Evolutionary conservation across 164 flowering plant genomes (phyloP), one percentile per base, ranked within the genome.

Genomic region (Nymphaea colorata): DNA sequence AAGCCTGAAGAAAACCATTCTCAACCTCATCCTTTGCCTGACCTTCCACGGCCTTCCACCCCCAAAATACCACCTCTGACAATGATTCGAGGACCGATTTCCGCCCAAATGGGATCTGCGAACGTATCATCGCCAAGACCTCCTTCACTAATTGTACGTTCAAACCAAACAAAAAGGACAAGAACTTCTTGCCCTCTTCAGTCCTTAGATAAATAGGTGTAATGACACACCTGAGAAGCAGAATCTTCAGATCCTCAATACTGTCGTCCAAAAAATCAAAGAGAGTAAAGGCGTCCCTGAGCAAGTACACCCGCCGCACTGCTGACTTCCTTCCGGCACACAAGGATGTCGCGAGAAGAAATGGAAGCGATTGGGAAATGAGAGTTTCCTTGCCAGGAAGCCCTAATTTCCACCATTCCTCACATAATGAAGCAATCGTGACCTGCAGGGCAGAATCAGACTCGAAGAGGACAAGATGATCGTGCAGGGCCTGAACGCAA

Each of bases 201-300:
- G 81, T 81, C 74, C 92, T 95, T 81, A 90, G 74, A 73, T 84
- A 95, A 81, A 92, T 44, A 2, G 98, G 98, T 4, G 96, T 67
- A 17, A 95, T 82, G 43, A 86, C 77, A 64, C 98, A 90, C 44
- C 99, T 81, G 3, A 89, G 70, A 12, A 95, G 59, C 80, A 92
- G 70, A 65, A 83, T 67, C 76, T 86, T 95, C 90, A 95, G 75
- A 69, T 95, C 99, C 77, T 88, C 99, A 65, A 90, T 95, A 67
- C 96, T 90, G 77, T 87, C 91, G 67, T 95, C 99, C 44, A 88
- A 91, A 68, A 88, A 95, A 75, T 92, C 99, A 67, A 95, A 86
- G 82, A 88, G 67, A 61, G 72, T 18, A 65, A 92, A 84, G n/a
- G 93, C 93, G 62, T 95, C 97, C 0, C 97, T 81, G 2, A 92